Evolutionary conservation across 306 rosid species (phyloP).

Genomic region (Vigna radiata): DNA sequence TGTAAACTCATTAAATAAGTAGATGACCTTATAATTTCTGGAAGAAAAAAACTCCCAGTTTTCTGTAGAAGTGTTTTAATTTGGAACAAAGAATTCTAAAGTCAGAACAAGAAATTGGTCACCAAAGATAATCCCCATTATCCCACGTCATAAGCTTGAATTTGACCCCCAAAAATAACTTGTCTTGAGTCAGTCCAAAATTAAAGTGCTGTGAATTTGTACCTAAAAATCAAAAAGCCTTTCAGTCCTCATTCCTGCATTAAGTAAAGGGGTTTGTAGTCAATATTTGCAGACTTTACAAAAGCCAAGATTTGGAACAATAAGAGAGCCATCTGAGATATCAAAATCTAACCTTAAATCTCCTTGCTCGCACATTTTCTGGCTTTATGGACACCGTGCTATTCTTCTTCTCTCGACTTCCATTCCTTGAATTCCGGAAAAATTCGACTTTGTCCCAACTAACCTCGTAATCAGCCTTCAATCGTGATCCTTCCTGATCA

Average conservation of each 20-base stretch:
- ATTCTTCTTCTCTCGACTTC: conserved; percentile 52
- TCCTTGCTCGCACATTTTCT: conserved; percentile 69
- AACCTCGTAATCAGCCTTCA: conserved; percentile 86
- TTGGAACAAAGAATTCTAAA: conserved; percentile 17
- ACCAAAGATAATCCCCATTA: conserved; percentile 1
- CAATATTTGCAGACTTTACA: conserved; percentile 24
- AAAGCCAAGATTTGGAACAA: conserved; percentile 17
- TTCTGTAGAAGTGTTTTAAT: not conserved
- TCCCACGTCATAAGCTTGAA: conserved; percentile 13
- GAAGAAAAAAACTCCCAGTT: too few species aligned
- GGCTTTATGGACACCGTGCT: conserved; percentile 49
- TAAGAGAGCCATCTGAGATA: not conserved
- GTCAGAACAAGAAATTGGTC: conserved; percentile 11
- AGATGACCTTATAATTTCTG: too few species aligned
- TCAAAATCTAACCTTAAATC: conserved; percentile 76
- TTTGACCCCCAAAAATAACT: conserved; percentile 10
- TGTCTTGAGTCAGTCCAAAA: conserved; percentile 36
- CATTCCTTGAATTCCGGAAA: conserved; percentile 61
- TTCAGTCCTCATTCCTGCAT: conserved; percentile 61
- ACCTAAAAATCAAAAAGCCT: not conserved
- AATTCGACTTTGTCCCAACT: conserved; percentile 80
- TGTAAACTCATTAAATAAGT: too few species aligned
- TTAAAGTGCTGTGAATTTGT: conserved; percentile 15
- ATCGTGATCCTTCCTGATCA: conserved; percentile 81
- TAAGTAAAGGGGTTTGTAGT: conserved; percentile 40